These are phyloP conservation scores for Scleromitrula shiraiana DNA, from an alignment of 2,329 filamentous ascomycete species.

Conservation along the genomic window DNA sequence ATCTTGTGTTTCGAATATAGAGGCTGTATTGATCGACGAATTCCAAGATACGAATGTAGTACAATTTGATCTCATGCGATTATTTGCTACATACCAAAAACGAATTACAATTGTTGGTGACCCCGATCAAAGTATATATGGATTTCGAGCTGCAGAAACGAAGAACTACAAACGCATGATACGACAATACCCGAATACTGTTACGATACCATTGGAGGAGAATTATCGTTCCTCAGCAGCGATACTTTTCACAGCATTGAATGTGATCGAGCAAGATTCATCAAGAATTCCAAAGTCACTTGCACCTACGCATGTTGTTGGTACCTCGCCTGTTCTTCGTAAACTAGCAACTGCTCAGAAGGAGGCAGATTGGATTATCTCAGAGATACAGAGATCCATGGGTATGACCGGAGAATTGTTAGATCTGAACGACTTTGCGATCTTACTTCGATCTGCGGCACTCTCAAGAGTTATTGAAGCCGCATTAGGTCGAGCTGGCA, in stretches of 20 bases:
- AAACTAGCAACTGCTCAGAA: conserved; percentile 59
- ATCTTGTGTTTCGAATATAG: conserved; percentile 77
- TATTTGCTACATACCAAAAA: conserved; percentile 65
- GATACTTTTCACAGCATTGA: conserved; percentile 72
- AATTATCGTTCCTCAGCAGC: conserved; percentile 89
- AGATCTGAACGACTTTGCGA: conserved; percentile 68
- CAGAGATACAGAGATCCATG: conserved; percentile 66
- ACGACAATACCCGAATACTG: conserved; percentile 65
- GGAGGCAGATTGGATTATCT: conserved; percentile 84
- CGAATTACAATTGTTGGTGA: conserved; percentile 94
- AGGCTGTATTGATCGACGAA: conserved; percentile 89
- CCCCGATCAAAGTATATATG: conserved; percentile 96
- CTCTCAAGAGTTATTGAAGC: conserved; percentile 82
- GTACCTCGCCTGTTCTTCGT: conserved; percentile 73
- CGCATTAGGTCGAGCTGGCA: conserved; percentile 68
- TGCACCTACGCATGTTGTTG: conserved; percentile 70
- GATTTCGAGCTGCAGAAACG: conserved; percentile 88
- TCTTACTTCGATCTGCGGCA: conserved; percentile 76
- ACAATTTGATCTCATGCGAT: conserved; percentile 88
- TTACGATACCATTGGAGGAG: conserved; percentile 79
- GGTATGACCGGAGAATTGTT: conserved; percentile 68
- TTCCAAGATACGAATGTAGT: conserved; percentile 96
- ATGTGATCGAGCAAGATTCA: conserved; percentile 85
- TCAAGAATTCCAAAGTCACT: conserved; percentile 73
- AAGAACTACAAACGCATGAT: conserved; percentile 78